phyloP scores from a whole-genome alignment of 257 asterid genomes.

The Salvia rosmarinus region DNA sequence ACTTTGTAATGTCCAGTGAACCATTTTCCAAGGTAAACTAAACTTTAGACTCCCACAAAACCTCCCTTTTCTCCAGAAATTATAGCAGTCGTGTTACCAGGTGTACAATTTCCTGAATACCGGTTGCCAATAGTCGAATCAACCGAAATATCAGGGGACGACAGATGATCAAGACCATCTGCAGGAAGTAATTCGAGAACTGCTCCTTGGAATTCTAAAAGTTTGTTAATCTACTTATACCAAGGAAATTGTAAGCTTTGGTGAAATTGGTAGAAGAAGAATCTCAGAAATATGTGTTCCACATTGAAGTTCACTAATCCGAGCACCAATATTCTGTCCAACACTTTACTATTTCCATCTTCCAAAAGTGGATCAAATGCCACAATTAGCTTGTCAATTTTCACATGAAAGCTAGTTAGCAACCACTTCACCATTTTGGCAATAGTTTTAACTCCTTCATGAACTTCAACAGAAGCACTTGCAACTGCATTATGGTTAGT shows the following conservation, averaged over 20 bases:
- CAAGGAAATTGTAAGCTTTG: constrained; percentile 61
- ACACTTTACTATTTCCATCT: constrained; percentile 48
- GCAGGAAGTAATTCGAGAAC: constrained; percentile 70
- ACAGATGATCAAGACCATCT: constrained; percentile 56
- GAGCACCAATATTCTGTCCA: constrained; percentile 76
- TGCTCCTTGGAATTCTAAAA: constrained; percentile 82
- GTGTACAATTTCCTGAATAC: constrained; percentile 52
- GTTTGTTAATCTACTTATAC: constrained; percentile 73
- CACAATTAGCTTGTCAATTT: constrained; percentile 68
- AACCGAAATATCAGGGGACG: constrained; percentile 42
- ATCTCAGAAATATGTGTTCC: constrained; percentile 85
- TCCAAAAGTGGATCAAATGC: constrained; percentile 81
- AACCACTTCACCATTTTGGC: constrained; percentile 97
- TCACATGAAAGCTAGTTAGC: constrained; percentile 82
- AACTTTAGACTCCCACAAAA: constrained; percentile 77
- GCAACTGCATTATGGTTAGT: constrained; percentile 37
- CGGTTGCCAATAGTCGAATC: constrained; percentile 50
- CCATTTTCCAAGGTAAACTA: constrained; percentile 97
- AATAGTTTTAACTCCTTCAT: constrained; percentile 95
- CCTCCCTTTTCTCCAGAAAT: constrained; percentile 78
- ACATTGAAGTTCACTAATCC: constrained; percentile 82
- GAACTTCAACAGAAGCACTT: constrained; percentile 73
- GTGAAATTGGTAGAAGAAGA: constrained; percentile 45
- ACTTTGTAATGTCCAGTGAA: constrained; percentile 77
- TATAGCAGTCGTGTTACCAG: constrained; percentile 68